Conservation (phyloP, 352 stramenopile genomes). For the Aphanomyces astaci region DNA sequence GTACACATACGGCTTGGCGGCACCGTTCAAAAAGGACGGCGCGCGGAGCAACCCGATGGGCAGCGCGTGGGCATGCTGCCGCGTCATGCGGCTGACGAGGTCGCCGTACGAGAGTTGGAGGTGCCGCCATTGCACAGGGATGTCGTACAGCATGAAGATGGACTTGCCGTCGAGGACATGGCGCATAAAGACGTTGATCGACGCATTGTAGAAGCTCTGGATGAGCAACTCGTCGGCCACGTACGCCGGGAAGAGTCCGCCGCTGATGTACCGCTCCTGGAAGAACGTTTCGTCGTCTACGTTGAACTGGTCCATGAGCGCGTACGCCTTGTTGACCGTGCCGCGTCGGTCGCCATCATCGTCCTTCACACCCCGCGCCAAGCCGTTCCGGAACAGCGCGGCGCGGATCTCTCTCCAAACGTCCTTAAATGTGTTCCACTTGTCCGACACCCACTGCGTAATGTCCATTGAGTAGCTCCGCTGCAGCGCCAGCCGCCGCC, state of each 20-base stretch:
- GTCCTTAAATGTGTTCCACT: neutral
- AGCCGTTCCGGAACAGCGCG: neutral
- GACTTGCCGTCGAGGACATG: slow-evolving; percentile 78
- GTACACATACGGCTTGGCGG: slow-evolving; percentile 73
- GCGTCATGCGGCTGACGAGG: slow-evolving; percentile 73
- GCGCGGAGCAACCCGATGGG: slow-evolving; percentile 67
- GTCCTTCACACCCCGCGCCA: neutral
- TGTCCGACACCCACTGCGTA: neutral
- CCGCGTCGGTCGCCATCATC: neutral
- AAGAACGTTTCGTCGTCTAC: slow-evolving; percentile 73
- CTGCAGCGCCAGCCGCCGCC: neutral
- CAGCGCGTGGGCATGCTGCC: slow-evolving; percentile 53
- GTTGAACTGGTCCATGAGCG: slow-evolving; percentile 18
- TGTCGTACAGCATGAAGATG: slow-evolving; percentile 76
- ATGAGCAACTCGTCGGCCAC: slow-evolving; percentile 76
- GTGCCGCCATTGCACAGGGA: slow-evolving; percentile 48
- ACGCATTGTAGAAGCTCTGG: slow-evolving; percentile 83
- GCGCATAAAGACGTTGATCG: slow-evolving; percentile 73
- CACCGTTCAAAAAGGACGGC: slow-evolving; percentile 36
- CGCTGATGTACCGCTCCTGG: slow-evolving; percentile 79
- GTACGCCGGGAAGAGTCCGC: slow-evolving; percentile 68
- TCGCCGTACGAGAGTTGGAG: slow-evolving; percentile 51
- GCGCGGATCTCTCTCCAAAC: neutral
- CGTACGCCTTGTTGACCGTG: neutral
- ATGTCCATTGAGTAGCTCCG: neutral